Conservation (phyloP, 2,329 filamentous ascomycete genomes). For the Aspergillus versicolor region DNA sequence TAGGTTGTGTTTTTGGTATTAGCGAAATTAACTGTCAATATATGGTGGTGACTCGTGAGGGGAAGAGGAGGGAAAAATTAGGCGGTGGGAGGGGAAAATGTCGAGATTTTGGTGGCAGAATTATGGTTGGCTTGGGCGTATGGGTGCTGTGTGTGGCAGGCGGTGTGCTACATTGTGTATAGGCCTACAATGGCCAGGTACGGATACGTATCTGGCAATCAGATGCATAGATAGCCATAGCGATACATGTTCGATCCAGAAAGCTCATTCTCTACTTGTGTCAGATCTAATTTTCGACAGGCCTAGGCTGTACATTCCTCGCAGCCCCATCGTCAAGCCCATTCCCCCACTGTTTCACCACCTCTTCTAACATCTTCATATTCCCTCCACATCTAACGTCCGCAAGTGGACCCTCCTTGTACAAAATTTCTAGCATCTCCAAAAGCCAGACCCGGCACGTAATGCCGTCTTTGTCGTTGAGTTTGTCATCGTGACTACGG, state of each 20-base stretch:
- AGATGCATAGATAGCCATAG: not conserved
- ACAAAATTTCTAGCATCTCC: not conserved
- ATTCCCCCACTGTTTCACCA: not conserved
- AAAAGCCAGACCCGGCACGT: not conserved
- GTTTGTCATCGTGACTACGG: not conserved
- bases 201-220: not conserved
- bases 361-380: not conserved
- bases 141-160: not conserved
- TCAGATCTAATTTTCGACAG: not conserved
- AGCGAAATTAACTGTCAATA: not conserved
- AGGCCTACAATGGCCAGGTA: not conserved
- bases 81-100: conserved; percentile 10
- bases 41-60: conserved; percentile 4
- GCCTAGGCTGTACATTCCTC: not conserved
- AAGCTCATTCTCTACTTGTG: too few relatives aligned
- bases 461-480: not conserved
- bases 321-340: not conserved
- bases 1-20: not conserved
- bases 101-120: conserved; percentile 13
- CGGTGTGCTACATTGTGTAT: not conserved
- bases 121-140: not conserved
- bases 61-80: conserved; percentile 11
- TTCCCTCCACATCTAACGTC: not conserved
- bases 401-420: not conserved
- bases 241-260: not conserved